phyloP scores from a whole-genome alignment of 805 yeast species.

The Maudiozyma pseudohumilis region DNA sequence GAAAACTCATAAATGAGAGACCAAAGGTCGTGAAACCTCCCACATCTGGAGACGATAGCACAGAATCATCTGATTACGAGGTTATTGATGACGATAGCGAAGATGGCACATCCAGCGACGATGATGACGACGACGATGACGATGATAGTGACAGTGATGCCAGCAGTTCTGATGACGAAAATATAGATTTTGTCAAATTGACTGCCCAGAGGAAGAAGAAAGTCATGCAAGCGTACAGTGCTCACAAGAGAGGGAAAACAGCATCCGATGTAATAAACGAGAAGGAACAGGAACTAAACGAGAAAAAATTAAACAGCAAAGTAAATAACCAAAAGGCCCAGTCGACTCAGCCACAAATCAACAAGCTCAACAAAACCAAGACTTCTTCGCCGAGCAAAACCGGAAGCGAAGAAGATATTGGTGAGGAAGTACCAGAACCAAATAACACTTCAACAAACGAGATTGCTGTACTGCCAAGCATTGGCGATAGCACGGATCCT shows the following conservation, averaged over 20 bases:
- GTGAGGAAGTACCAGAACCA: slow-evolving; percentile 38
- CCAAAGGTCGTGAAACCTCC: slow-evolving; percentile 18
- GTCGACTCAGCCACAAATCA: slow-evolving; percentile 18
- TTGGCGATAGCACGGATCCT: slow-evolving; percentile 13
- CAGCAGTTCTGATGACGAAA: slow-evolving; percentile 53
- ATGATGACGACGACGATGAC: slow-evolving; percentile 28
- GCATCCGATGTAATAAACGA: slow-evolving; percentile 17
- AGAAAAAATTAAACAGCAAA: background rate
- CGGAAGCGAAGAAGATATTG: slow-evolving; percentile 35
- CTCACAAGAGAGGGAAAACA: slow-evolving; percentile 28
- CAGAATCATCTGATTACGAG: slow-evolving; percentile 20
- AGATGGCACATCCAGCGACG: too few species aligned
- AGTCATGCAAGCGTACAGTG: slow-evolving; percentile 39
- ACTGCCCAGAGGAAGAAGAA: slow-evolving; percentile 58
- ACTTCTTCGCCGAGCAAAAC: slow-evolving; percentile 18
- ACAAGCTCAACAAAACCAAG: slow-evolving; percentile 35
- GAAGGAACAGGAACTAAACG: slow-evolving; percentile 1
- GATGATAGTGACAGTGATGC: slow-evolving; percentile 35
- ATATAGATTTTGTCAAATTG: slow-evolving; percentile 61
- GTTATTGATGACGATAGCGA: slow-evolving; percentile 21
- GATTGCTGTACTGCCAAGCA: slow-evolving; percentile 1
- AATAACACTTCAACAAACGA: background rate
- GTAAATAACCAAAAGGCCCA: slow-evolving; percentile 4
- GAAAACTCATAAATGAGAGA: slow-evolving; percentile 30
- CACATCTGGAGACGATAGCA: slow-evolving; percentile 12